These are phyloP conservation scores for Volvariella volvacea DNA, from an alignment of 1,284 basidiomycete genomes.

Conservation along the genomic window DNA sequence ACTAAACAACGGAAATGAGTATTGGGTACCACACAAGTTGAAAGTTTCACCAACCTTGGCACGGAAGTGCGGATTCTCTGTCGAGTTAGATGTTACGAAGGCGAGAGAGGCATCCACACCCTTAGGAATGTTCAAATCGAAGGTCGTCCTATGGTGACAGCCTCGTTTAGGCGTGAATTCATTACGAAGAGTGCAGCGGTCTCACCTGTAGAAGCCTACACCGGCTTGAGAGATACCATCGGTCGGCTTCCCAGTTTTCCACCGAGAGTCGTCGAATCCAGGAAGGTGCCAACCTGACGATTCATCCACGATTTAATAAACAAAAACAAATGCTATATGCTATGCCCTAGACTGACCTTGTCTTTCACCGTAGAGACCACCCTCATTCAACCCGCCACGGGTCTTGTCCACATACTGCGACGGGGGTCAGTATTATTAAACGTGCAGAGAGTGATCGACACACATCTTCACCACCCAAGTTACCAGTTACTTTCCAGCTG, in stretches of 20 bases:
- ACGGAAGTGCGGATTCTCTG: conserved; percentile 32
- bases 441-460: conserved; percentile 8
- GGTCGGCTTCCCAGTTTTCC: conserved; percentile 33
- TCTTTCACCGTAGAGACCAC: conserved; percentile 40
- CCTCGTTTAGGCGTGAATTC: too few species aligned
- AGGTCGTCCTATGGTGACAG: conserved; percentile 28
- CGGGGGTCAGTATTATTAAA: conserved; percentile 3
- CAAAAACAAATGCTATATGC: neutral
- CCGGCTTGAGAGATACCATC: conserved; percentile 31
- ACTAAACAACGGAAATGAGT: conserved; percentile 16
- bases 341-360: conserved; percentile 22
- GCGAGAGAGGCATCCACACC: conserved; percentile 45
- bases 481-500: conserved; percentile 42
- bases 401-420: conserved; percentile 29
- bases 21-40: neutral
- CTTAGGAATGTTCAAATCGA: conserved; percentile 32
- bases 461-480: conserved; percentile 40
- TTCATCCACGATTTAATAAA: neutral
- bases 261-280: conserved; percentile 37
- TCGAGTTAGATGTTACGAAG: conserved; percentile 30
- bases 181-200: too few species aligned
- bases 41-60: conserved; percentile 20
- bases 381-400: conserved; percentile 43
- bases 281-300: conserved; percentile 41
- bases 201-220: conserved; percentile 38